A percentile compares a stretch with the other conserved stretches of the same genome.
Evolutionary conservation across 2,329 filamentous ascomycete genomes (phyloP).

Genomic region (Penicillium expansum): DNA sequence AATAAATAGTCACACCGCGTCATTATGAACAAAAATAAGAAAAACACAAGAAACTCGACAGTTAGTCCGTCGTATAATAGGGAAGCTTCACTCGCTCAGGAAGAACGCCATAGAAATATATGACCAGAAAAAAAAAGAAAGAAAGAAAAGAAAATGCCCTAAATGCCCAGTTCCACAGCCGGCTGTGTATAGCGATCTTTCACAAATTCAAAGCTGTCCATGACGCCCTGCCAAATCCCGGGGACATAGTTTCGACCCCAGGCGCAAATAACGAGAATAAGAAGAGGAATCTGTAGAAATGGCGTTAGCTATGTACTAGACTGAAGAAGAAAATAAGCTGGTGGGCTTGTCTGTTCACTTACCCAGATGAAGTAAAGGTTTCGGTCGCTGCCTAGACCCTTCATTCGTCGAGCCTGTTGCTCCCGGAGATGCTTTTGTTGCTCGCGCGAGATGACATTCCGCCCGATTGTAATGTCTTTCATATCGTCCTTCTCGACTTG

Average conservation of each 20-base stretch:
- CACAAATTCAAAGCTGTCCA: conserved; percentile 39
- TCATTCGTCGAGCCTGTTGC: conserved; percentile 49
- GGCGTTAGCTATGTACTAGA: conserved; percentile 19
- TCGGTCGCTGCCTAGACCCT: conserved; percentile 49
- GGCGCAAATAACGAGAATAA: conserved; percentile 46
- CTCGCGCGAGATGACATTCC: conserved; percentile 44
- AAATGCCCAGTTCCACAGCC: conserved; percentile 34
- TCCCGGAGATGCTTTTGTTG: conserved; percentile 48
- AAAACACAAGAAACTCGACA: conserved; percentile 14
- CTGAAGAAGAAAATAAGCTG: background rate
- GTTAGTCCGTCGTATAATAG: background rate
- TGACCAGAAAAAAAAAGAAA: conserved; percentile 14
- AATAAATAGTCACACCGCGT: conserved; percentile 33
- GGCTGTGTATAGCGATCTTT: conserved; percentile 36
- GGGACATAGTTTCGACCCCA: conserved; percentile 47
- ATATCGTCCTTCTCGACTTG: conserved; percentile 36
- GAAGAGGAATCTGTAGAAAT: conserved; percentile 45
- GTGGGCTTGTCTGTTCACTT: conserved; percentile 25
- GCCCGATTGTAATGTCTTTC: conserved; percentile 44
- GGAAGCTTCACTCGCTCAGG: conserved; percentile 14
- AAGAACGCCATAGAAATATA: conserved; percentile 17
- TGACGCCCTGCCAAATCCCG: conserved; percentile 41
- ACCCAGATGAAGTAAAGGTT: conserved; percentile 57
- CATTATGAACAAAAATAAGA: conserved; percentile 30
- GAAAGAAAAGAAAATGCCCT: conserved; percentile 15